Evolutionary conservation across 352 stramenopile species (phyloP).

Genomic region (Phytophthora podocarpi): DNA sequence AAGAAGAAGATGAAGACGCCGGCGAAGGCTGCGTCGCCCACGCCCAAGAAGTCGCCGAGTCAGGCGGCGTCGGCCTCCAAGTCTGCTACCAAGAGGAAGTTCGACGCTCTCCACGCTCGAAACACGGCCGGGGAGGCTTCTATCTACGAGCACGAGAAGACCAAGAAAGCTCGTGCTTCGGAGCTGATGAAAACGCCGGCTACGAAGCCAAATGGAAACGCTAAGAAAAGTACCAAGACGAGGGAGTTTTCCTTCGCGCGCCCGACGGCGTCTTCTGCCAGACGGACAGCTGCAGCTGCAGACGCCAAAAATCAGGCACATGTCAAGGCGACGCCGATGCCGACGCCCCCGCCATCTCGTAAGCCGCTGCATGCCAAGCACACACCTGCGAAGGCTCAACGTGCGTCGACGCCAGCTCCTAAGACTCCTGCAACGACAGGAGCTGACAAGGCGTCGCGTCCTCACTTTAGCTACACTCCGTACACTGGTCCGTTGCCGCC

Average conservation of each 20-base stretch:
- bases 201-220: neutral
- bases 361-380: slow-evolving; percentile 10
- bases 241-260: slow-evolving; percentile 40
- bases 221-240: slow-evolving; percentile 15
- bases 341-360: neutral
- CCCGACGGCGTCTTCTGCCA: slow-evolving; percentile 36
- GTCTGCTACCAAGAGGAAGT: slow-evolving; percentile 31
- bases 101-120: slow-evolving; percentile 19
- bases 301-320: slow-evolving; percentile 26
- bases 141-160: slow-evolving; percentile 24
- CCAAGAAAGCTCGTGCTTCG: slow-evolving; percentile 25
- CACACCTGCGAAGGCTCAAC: slow-evolving; percentile 14
- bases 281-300: slow-evolving; percentile 23
- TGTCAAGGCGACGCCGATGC: slow-evolving; percentile 21
- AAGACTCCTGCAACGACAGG: slow-evolving; percentile 11
- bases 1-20: slow-evolving; percentile 1
- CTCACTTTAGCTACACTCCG: slow-evolving; percentile 58
- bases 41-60: slow-evolving; percentile 1
- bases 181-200: slow-evolving; percentile 12
- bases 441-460: slow-evolving; percentile 18
- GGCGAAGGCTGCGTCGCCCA: slow-evolving; percentile 1
- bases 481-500: slow-evolving; percentile 68
- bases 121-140: slow-evolving; percentile 1
- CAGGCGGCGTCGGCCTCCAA: neutral
- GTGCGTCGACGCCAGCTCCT: slow-evolving; percentile 10